Evolutionary conservation across 1,139 yeast species (phyloP).

Genomic region (Debaryomyces fabryi): DNA sequence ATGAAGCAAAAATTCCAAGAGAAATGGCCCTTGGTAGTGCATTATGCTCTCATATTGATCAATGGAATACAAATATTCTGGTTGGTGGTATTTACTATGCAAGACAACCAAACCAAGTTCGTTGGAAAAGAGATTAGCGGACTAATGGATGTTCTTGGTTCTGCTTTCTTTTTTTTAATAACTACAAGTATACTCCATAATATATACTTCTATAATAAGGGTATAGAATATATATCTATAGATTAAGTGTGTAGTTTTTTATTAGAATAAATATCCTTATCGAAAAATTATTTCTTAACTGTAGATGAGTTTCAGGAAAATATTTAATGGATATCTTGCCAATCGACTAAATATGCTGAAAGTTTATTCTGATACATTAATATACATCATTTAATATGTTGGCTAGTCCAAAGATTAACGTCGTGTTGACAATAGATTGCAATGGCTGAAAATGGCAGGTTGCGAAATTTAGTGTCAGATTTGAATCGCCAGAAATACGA

Average conservation of each 20-base stretch:
- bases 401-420: neutral
- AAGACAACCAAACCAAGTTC: slow-evolving; percentile 50
- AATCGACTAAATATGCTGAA: neutral
- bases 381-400: neutral
- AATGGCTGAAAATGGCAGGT: slow-evolving; percentile 2
- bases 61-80: slow-evolving; percentile 63
- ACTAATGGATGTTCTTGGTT: neutral
- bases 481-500: neutral
- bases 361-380: neutral
- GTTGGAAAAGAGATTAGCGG: slow-evolving; percentile 59
- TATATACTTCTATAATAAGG: slow-evolving; percentile 4
- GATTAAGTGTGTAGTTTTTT: neutral
- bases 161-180: neutral
- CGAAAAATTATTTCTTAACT: neutral
- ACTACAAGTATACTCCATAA: neutral
- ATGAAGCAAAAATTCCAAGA: slow-evolving; percentile 53
- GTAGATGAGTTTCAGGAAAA: neutral
- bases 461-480: neutral
- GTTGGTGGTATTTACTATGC: slow-evolving; percentile 66
- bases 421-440: neutral
- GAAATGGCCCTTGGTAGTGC: slow-evolving; percentile 64
- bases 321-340: neutral
- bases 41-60: slow-evolving; percentile 61
- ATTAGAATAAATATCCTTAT: neutral
- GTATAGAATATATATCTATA: slow-evolving; percentile 3